These are phyloP conservation scores for Coemansia sp. DNA, from an alignment of 192 early-diverging fungal genomes.

Conservation along the genomic window DNA sequence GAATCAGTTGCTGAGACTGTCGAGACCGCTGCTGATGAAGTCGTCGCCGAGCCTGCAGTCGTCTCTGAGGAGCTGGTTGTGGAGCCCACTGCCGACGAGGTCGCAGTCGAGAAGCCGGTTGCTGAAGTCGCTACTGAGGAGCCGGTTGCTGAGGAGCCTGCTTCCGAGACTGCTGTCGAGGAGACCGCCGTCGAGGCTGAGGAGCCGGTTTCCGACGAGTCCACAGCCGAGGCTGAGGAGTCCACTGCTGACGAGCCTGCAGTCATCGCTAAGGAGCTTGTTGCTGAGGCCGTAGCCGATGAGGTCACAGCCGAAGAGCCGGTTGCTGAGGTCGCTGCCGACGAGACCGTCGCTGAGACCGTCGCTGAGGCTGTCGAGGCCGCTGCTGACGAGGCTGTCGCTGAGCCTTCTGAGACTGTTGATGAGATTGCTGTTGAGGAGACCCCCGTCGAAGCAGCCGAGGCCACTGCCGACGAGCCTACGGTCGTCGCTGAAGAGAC, in stretches of 20 bases:
- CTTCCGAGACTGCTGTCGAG: too few species aligned
- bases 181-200: neutral
- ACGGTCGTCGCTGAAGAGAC: too few species aligned
- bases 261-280: neutral
- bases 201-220: slow-evolving; percentile 4
- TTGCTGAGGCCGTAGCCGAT: neutral
- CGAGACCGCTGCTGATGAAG: neutral
- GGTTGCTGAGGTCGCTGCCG: neutral
- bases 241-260: too few species aligned
- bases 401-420: too few species aligned
- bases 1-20: too few species aligned
- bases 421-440: neutral
- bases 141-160: neutral
- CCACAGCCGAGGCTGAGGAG: too few species aligned
- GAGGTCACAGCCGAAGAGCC: slow-evolving; percentile 5
- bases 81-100: neutral
- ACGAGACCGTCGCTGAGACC: neutral
- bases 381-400: neutral
- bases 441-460: too few species aligned
- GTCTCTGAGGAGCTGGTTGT: slow-evolving; percentile 5
- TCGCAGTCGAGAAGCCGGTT: too few species aligned
- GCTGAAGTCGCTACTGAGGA: neutral
- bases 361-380: neutral
- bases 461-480: too few species aligned
- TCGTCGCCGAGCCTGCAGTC: neutral